Percentiles rank a stretch among this genome's conserved stretches.
phyloP scores from a whole-genome alignment of 257 asterid genomes.

The Vinca minor region DNA sequence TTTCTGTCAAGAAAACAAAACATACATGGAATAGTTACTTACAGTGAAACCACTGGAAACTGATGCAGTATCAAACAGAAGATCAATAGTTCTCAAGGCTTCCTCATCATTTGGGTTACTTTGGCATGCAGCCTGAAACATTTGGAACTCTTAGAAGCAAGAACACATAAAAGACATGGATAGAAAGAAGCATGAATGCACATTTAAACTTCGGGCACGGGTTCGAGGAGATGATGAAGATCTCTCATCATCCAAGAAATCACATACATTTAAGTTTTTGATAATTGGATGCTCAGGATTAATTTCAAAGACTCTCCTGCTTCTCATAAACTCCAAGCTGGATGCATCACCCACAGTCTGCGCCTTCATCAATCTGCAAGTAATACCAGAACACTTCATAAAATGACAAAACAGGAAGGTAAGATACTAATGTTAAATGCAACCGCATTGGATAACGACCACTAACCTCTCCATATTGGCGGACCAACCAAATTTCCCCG shows the following conservation, averaged over 20 bases:
- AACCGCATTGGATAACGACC: background rate
- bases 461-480: constrained; percentile 95
- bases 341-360: constrained; percentile 72
- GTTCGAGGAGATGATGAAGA: background rate
- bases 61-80: constrained; percentile 78
- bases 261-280: constrained; percentile 59
- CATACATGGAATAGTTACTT: constrained; percentile 20
- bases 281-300: constrained; percentile 90
- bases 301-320: constrained; percentile 91
- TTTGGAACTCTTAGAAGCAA: constrained; percentile 1
- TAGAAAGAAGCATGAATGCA: background rate
- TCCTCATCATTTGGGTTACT: constrained; percentile 72
- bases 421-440: background rate
- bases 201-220: background rate
- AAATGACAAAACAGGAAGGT: background rate
- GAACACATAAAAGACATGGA: background rate
- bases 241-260: too few species aligned
- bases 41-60: constrained; percentile 95
- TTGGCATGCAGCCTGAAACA: constrained; percentile 69
- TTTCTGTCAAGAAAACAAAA: background rate
- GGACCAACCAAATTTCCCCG: constrained; percentile 99
- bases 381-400: constrained; percentile 10
- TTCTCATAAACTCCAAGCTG: constrained; percentile 70
- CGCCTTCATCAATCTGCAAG: constrained; percentile 88
- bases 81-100: constrained; percentile 89